A percentile compares a stretch with the other conserved stretches of the same genome.
phyloP scores from a whole-genome alignment of 495 filamentous ascomycete species.

The Penicillium alfredii region DNA sequence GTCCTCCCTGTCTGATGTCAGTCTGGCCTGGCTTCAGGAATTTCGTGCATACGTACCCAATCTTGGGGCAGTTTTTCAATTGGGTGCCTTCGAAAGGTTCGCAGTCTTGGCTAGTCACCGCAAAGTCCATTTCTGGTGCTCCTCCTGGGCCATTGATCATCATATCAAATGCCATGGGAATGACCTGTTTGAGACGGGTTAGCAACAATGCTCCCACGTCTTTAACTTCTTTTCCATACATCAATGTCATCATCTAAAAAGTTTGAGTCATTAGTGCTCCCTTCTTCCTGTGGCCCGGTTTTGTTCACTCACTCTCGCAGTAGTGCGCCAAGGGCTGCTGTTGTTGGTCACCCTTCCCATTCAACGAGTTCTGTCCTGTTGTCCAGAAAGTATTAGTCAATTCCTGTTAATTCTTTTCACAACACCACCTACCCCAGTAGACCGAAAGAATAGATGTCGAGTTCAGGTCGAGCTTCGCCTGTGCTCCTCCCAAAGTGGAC shows the following conservation, averaged over 20 bases:
- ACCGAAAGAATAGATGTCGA: conserved; percentile 49
- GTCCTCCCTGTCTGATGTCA: conserved; percentile 36
- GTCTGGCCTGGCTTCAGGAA: conserved; percentile 4
- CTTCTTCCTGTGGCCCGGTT: background rate
- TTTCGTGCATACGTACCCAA: conserved; percentile 40
- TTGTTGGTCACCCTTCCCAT: conserved; percentile 33
- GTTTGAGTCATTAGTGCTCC: background rate
- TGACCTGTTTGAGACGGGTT: too few relatives aligned
- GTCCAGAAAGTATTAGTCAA: too few relatives aligned
- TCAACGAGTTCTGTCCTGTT: conserved; percentile 56
- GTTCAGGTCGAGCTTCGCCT: conserved; percentile 38
- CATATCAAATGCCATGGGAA: conserved; percentile 57
- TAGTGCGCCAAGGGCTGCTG: conserved; percentile 54
- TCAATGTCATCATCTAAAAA: conserved; percentile 33
- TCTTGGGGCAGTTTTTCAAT: conserved; percentile 54
- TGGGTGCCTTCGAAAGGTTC: conserved; percentile 50
- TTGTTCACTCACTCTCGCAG: conserved; percentile 47
- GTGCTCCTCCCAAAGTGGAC: conserved; percentile 27
- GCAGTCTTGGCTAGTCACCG: conserved; percentile 53
- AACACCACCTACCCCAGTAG: conserved; percentile 51
- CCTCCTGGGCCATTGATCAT: conserved; percentile 44
- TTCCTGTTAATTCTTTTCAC: background rate
- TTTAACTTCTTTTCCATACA: conserved; percentile 17
- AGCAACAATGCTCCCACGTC: too few relatives aligned
- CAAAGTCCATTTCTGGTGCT: conserved; percentile 54